Evolutionary conservation across 768 basidiomycete genomes (phyloP).

Genomic region (Pholiota conissans): DNA sequence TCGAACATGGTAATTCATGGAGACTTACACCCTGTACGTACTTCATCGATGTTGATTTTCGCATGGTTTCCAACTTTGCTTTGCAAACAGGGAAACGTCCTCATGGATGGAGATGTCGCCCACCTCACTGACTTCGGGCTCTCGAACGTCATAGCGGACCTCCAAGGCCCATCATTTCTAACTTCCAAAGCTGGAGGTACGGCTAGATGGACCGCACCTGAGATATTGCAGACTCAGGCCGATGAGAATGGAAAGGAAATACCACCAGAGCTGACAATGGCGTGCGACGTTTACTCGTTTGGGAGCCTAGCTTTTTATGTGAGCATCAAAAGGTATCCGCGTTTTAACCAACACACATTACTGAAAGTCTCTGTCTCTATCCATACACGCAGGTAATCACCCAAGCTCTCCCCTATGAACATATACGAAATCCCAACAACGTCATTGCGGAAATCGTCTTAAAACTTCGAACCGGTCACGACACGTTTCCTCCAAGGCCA

Average conservation of each 20-base stretch:
- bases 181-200: conserved; percentile 29
- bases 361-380: neutral
- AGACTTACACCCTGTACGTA: too few relatives aligned
- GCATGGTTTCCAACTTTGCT: too few relatives aligned
- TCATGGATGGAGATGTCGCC: conserved; percentile 31
- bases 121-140: conserved; percentile 38
- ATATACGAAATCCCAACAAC: neutral
- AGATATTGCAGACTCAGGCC: conserved; percentile 19
- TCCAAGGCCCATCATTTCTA: conserved; percentile 20
- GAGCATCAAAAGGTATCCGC: neutral
- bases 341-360: too few relatives aligned
- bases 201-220: conserved; percentile 35
- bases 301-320: conserved; percentile 30
- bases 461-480: neutral
- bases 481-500: neutral
- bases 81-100: conserved; percentile 35
- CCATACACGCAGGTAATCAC: neutral
- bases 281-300: conserved; percentile 37
- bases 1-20: too few relatives aligned
- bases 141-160: conserved; percentile 24
- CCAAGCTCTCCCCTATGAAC: neutral
- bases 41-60: too few relatives aligned
- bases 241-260: too few relatives aligned
- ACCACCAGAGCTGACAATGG: conserved; percentile 8
- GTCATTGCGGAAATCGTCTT: neutral